Conservation (phyloP, 2,329 filamentous ascomycete species). For the Colletotrichum sp. region DNA sequence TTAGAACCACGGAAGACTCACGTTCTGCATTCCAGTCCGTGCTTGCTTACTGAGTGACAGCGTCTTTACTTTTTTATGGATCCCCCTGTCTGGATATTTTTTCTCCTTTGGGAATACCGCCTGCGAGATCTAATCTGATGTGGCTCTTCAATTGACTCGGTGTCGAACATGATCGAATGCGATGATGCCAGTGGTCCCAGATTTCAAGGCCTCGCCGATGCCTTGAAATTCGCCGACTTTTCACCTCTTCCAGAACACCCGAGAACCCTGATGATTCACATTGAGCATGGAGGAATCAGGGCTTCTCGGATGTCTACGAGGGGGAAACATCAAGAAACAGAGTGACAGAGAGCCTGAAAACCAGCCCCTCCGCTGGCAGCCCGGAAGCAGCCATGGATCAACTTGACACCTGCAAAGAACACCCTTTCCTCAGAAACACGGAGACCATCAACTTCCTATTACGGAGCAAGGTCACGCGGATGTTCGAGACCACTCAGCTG, state of each 20-base stretch:
- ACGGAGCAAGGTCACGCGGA: background rate
- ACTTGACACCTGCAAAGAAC: background rate
- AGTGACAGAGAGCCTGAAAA: background rate
- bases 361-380: background rate
- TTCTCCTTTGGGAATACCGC: background rate
- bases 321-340: background rate
- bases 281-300: background rate
- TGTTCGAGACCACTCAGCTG: background rate
- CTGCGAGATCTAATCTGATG: background rate
- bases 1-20: background rate
- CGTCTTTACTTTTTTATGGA: background rate
- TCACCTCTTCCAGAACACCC: background rate
- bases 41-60: background rate
- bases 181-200: background rate
- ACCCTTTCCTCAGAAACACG: background rate
- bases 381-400: background rate
- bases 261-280: background rate
- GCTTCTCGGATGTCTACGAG: background rate
- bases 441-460: background rate
- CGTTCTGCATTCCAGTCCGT: background rate
- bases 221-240: background rate
- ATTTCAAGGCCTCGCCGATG: background rate
- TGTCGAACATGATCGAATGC: background rate
- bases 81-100: background rate
- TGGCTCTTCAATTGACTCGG: background rate